Evolutionary conservation across 495 filamentous ascomycete genomes (phyloP), one percentile per base, ranked within the genome.

Genomic region (Hypoxylon trugodes): DNA sequence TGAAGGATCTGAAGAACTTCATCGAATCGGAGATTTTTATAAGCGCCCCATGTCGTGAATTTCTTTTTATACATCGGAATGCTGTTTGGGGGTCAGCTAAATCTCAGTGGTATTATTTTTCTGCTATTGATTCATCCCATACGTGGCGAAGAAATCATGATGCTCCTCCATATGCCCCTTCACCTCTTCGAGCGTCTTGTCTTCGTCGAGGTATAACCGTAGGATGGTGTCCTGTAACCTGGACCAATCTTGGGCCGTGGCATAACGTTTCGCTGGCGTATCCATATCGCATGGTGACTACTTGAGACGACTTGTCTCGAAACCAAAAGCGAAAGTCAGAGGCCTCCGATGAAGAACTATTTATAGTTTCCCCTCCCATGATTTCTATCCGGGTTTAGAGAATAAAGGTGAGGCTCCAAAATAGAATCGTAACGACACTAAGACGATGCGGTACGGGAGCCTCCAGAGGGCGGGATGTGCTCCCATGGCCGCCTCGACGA

Each of bases 1-100:
- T 59, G 68, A 6, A 74, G 69, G 22, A 74, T 72, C 47, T 67
- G 72, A 26, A 70, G 66, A 19, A 74, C 69, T 25, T 74, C 72
- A 46, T 70, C 66, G 33, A 66, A 58, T 21, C 69, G 67, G 21
- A 72, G 65, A 19, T 74, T 72, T 60, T 74, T 74, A 22, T 64
- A 70, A 6, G 69, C 69, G 42, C 66, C 64, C 72, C 72, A 74
- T 19, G 58, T 33, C 2, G 67, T 54, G 16, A 74, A 60, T 49
- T 67, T 69, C 62, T 66, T 72, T 50, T 74, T 74, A 38, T 70
- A 74, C 72, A 74, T 74, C 3, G 67, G 46, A 51, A 69, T 38
- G 13, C 72, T 74, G 28, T 45, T 18, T 22, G 18, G n/a, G n/a
- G 10, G 56, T 68, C 47, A 69, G 69, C 43, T 50, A 40, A 35